Evolutionary conservation across 2,329 filamentous ascomycete genomes (phyloP).

Genomic region (Tympanopsis confertula): DNA sequence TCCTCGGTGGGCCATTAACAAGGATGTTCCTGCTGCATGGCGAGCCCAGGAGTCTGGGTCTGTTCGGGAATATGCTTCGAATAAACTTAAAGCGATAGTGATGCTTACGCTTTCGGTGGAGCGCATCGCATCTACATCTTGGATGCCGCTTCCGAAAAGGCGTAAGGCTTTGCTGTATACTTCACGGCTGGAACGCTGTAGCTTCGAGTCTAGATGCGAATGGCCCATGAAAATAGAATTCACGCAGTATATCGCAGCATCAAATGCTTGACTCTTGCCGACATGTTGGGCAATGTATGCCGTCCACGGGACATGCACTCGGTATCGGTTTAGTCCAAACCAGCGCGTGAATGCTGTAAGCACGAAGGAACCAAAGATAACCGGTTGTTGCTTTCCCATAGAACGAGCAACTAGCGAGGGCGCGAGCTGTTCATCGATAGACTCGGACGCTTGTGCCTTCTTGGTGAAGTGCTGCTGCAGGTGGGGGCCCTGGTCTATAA

Average conservation of each 20-base stretch:
- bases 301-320: constrained; percentile 14
- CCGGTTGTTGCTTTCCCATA: constrained; percentile 11
- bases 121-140: constrained; percentile 12
- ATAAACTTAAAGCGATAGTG: constrained; percentile 19
- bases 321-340: constrained; percentile 14
- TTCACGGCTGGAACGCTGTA: constrained; percentile 7
- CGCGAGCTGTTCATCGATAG: constrained; percentile 11
- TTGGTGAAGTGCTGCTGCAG: neutral
- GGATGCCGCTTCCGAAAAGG: constrained; percentile 14
- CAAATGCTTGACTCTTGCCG: constrained; percentile 9
- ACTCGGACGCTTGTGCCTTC: constrained; percentile 2
- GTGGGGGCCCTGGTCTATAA: neutral
- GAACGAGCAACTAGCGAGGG: constrained; percentile 14
- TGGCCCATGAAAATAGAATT: constrained; percentile 15
- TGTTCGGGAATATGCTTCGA: constrained; percentile 21
- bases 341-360: constrained; percentile 13
- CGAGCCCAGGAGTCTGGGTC: constrained; percentile 19
- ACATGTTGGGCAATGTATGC: constrained; percentile 11
- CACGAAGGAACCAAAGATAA: constrained; percentile 15
- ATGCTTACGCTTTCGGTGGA: constrained; percentile 19
- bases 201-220: constrained; percentile 8
- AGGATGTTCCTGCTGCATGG: constrained; percentile 19
- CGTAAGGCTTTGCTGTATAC: constrained; percentile 2
- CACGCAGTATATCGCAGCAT: constrained; percentile 13
- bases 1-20: constrained; percentile 19